These are phyloP conservation scores for Pythium rishiriense DNA, from an alignment of 352 stramenopile species.

Conservation along the genomic window DNA sequence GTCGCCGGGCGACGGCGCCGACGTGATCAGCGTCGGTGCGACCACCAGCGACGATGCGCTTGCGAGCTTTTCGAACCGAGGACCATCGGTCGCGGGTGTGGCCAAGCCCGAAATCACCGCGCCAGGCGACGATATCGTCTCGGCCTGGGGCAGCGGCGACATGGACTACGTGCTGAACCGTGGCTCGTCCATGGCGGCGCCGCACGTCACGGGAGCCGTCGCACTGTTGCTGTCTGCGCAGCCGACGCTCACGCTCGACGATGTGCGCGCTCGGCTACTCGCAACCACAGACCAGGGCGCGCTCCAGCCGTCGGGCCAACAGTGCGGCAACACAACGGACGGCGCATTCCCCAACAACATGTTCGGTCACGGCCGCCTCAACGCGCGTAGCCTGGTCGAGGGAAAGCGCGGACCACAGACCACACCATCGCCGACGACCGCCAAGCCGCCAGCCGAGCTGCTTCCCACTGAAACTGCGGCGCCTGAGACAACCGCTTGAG, in stretches of 20 bases:
- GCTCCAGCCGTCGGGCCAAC: constrained; percentile 14
- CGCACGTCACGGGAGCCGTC: constrained; percentile 33
- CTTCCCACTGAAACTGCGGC: too few relatives aligned
- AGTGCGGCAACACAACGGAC: constrained; percentile 34
- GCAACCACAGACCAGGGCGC: constrained; percentile 20
- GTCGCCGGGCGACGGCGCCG: constrained; percentile 24
- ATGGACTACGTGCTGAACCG: constrained; percentile 19
- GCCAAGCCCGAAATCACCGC: constrained; percentile 32
- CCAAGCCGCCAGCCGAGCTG: too few relatives aligned
- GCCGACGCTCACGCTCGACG: constrained; percentile 7
- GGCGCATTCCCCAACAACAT: constrained; percentile 45
- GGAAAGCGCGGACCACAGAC: not conserved
- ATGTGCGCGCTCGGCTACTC: constrained; percentile 11
- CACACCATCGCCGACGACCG: not conserved
- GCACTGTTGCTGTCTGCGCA: constrained; percentile 25
- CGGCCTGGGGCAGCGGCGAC: constrained; percentile 13
- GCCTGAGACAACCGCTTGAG: too few relatives aligned
- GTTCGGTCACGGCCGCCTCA: constrained; percentile 40
- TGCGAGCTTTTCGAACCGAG: constrained; percentile 18
- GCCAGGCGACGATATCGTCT: constrained; percentile 14
- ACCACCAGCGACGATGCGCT: constrained; percentile 19
- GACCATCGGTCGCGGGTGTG: constrained; percentile 12
- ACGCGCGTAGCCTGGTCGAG: constrained; percentile 25
- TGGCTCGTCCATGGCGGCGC: constrained; percentile 38
- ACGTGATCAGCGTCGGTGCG: constrained; percentile 33